Conservation (phyloP, 164 flowering plant genomes). For the Amborella trichopoda region DNA sequence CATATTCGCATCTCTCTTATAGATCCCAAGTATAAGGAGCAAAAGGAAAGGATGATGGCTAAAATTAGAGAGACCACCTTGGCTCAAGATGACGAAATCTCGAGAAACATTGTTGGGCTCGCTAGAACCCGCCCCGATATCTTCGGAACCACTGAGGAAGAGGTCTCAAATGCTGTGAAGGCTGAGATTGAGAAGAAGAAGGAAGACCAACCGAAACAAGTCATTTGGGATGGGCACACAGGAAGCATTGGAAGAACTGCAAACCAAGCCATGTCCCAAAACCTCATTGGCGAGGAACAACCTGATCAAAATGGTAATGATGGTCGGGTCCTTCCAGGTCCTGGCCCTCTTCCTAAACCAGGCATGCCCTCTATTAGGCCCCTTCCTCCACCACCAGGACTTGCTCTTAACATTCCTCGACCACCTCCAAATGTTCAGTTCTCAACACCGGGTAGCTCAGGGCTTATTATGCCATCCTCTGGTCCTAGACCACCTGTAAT, state of each 20-base stretch:
- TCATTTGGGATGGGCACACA: constrained; percentile 99
- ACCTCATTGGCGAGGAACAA: constrained; percentile 47
- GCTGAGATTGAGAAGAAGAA: constrained; percentile 95
- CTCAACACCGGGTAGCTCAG: constrained; percentile 31
- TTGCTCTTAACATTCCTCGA: constrained; percentile 69
- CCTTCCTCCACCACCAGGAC: constrained; percentile 87
- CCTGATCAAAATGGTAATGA: constrained; percentile 30
- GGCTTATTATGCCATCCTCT: constrained; percentile 30
- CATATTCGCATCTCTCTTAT: constrained; percentile 98
- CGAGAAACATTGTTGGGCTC: constrained; percentile 91
- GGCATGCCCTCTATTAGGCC: constrained; percentile 75
- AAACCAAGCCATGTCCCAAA: constrained; percentile 89
- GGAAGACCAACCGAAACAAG: constrained; percentile 95
- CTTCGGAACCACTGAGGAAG: constrained; percentile 99
- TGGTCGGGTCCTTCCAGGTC: constrained; percentile 58
- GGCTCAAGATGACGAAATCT: constrained; percentile 94
- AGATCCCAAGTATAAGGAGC: constrained; percentile 98
- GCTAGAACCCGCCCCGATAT: constrained; percentile 97
- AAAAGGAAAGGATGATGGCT: constrained; percentile 96
- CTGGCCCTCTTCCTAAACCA: constrained; percentile 80
- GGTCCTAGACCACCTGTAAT: constrained; percentile 43
- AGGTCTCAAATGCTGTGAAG: constrained; percentile 98
- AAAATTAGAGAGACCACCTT: constrained; percentile 95
- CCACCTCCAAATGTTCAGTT: constrained; percentile 47
- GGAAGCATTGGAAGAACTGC: constrained; percentile 98